Evolutionary conservation across 2,329 filamentous ascomycete species (phyloP).

Genomic region (Leptographium lundbergii): DNA sequence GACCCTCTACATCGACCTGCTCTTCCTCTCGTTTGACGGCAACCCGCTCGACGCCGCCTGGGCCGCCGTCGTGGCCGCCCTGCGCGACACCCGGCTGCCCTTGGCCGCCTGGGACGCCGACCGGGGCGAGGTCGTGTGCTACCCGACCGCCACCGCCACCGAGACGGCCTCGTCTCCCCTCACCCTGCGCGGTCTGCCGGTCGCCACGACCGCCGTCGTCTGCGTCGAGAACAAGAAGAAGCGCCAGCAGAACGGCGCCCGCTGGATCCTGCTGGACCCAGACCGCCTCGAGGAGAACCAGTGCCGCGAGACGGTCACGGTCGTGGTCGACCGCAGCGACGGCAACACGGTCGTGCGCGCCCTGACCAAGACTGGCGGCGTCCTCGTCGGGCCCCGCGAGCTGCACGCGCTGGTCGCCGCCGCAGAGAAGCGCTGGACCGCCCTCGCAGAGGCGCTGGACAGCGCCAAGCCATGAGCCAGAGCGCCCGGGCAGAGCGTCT

Average conservation of each 20-base stretch:
- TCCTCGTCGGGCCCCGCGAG: constrained; percentile 49
- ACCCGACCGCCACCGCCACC: constrained; percentile 14
- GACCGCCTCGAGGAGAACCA: constrained; percentile 82
- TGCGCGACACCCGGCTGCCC: constrained; percentile 67
- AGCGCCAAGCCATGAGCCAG: background rate
- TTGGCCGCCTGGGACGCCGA: constrained; percentile 75
- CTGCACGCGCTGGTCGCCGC: constrained; percentile 46
- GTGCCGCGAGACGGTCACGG: constrained; percentile 69
- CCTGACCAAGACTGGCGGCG: constrained; percentile 77
- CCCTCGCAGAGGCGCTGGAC: constrained; percentile 33
- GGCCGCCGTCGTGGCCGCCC: constrained; percentile 69
- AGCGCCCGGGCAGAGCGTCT: background rate
- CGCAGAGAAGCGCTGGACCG: constrained; percentile 52
- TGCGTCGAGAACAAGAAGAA: constrained; percentile 46
- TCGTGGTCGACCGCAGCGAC: constrained; percentile 57
- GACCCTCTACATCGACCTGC: constrained; percentile 89
- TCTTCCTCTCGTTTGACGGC: constrained; percentile 86
- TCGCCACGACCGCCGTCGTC: constrained; percentile 66
- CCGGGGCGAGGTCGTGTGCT: constrained; percentile 66
- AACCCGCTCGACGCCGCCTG: constrained; percentile 88
- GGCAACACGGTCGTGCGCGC: constrained; percentile 46
- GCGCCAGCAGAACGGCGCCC: constrained; percentile 30
- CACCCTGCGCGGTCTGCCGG: constrained; percentile 51
- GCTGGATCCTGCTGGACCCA: constrained; percentile 76
- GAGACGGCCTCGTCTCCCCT: constrained; percentile 26